These are phyloP conservation scores for Leccinum disarticulatum DNA, from an alignment of 768 basidiomycete species.

Conservation along the genomic window DNA sequence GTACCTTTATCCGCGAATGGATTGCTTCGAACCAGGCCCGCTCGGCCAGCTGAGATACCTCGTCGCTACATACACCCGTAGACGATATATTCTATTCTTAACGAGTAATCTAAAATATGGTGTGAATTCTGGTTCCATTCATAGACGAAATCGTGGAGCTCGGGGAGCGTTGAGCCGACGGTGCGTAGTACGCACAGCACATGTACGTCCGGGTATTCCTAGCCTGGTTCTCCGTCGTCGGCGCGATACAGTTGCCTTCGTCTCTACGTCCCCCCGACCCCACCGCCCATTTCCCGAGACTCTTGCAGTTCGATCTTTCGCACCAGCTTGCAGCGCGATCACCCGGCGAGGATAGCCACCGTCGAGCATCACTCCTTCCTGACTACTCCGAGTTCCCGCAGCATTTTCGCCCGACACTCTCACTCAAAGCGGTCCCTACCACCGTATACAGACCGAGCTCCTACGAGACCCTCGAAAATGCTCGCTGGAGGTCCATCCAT, in stretches of 20 bases:
- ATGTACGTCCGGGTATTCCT: slow-evolving; percentile 5
- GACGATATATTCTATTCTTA: slow-evolving; percentile 5
- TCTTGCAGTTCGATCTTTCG: slow-evolving; percentile 25
- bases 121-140: slow-evolving; percentile 4
- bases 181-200: neutral
- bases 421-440: slow-evolving; percentile 46
- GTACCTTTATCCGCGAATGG: slow-evolving; percentile 90
- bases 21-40: slow-evolving; percentile 44
- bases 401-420: slow-evolving; percentile 9
- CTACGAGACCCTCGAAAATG: slow-evolving; percentile 47
- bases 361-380: slow-evolving; percentile 2
- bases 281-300: slow-evolving; percentile 1
- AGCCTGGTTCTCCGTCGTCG: slow-evolving; percentile 1
- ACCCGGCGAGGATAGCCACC: slow-evolving; percentile 2
- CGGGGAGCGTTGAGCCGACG: neutral
- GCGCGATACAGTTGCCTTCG: slow-evolving; percentile 1
- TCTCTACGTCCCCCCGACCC: neutral
- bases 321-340: slow-evolving; percentile 11
- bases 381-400: slow-evolving; percentile 9
- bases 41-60: slow-evolving; percentile 9
- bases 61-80: neutral
- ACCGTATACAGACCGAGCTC: slow-evolving; percentile 63
- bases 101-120: neutral
- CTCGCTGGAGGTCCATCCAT: slow-evolving; percentile 51
- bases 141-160: neutral